phyloP scores from a whole-genome alignment of 352 stramenopile genomes.

The Aphanomyces cochlioides region DNA sequence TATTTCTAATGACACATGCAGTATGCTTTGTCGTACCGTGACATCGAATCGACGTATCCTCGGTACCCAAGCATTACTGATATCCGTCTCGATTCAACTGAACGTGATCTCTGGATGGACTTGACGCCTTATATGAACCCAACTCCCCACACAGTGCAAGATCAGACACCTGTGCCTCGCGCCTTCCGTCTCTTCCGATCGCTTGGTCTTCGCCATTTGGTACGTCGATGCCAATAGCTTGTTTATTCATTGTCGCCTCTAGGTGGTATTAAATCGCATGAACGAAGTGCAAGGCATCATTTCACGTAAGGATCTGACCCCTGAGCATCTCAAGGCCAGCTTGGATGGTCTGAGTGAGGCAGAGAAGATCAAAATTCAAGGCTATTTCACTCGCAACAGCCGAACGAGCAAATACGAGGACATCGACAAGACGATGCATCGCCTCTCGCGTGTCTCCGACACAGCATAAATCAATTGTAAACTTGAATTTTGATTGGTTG shows the following conservation, averaged over 20 bases:
- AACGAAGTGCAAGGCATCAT: constrained; percentile 88
- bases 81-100: constrained; percentile 90
- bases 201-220: constrained; percentile 94
- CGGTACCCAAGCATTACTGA: constrained; percentile 76
- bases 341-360: constrained; percentile 70
- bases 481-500: background rate
- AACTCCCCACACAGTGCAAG: constrained; percentile 94
- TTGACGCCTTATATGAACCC: constrained; percentile 97
- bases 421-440: constrained; percentile 77
- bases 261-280: constrained; percentile 84
- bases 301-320: constrained; percentile 83
- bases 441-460: constrained; percentile 51
- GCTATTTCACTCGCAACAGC: constrained; percentile 72
- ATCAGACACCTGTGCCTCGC: constrained; percentile 90
- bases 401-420: constrained; percentile 69
- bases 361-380: constrained; percentile 79
- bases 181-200: constrained; percentile 97
- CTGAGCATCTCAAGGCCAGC: constrained; percentile 74
- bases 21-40: constrained; percentile 76
- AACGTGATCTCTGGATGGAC: constrained; percentile 88
- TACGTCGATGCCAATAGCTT: constrained; percentile 27
- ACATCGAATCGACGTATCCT: constrained; percentile 82
- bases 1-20: constrained; percentile 20
- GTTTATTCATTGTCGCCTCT: background rate
- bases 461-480: constrained; percentile 56